Evolutionary conservation across 441 rosid species (phyloP).

Genomic region (Brassica hybrid): DNA sequence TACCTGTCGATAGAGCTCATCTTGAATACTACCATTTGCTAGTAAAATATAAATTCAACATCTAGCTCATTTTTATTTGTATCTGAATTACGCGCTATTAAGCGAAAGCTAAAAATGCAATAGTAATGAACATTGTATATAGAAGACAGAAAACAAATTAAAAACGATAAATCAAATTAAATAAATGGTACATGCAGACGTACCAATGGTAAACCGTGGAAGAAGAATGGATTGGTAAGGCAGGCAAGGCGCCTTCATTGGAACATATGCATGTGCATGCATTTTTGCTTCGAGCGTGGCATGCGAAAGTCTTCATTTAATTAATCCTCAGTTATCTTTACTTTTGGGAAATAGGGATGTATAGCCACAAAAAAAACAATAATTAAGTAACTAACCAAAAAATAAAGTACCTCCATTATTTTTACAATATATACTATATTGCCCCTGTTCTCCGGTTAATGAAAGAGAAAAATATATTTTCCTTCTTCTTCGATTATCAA

Average conservation of each 20-base stretch:
- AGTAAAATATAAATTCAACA: not conserved
- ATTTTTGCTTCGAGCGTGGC: slow-evolving; percentile 5
- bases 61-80: slow-evolving; percentile 5
- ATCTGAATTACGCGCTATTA: not conserved
- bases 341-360: no score
- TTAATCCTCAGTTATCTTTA: not conserved
- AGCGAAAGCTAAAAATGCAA: slow-evolving; percentile 4
- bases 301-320: not conserved
- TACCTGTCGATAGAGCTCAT: not conserved
- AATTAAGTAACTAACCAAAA: no score
- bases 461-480: no score
- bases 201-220: not conserved
- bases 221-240: slow-evolving; percentile 11
- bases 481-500: no score
- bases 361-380: no score
- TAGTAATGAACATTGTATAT: not conserved
- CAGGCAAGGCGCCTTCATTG: slow-evolving; percentile 18
- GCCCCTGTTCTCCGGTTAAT: no score
- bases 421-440: no score
- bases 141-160: not conserved
- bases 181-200: not conserved
- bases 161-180: not conserved
- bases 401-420: no score
- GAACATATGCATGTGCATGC: slow-evolving; percentile 38
- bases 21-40: not conserved